phyloP scores from a whole-genome alignment of 23 red algal genomes.

The Gracilaria caudata region DNA sequence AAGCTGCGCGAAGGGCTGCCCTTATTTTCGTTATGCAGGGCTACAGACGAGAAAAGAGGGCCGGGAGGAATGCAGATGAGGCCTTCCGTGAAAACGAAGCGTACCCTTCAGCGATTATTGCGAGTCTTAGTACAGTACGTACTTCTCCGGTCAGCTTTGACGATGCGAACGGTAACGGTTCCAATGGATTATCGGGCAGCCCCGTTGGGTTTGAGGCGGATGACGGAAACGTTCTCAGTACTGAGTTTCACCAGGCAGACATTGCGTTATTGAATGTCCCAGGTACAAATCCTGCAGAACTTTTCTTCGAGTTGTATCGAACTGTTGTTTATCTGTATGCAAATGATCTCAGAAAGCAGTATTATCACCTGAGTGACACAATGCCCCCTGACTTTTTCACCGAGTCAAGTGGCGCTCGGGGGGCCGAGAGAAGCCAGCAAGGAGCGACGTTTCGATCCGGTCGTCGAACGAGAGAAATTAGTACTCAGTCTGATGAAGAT shows the following conservation, averaged over 20 bases:
- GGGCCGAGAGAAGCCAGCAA: not conserved
- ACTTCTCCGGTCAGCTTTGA: constrained; percentile 41
- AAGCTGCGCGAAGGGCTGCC: constrained; percentile 57
- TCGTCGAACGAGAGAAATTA: constrained; percentile 10
- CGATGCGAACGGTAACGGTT: constrained; percentile 29
- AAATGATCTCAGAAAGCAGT: constrained; percentile 45
- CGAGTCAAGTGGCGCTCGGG: not conserved
- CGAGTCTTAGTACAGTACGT: constrained; percentile 1
- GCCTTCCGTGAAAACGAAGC: constrained; percentile 27
- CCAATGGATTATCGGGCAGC: constrained; percentile 3
- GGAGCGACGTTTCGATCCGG: constrained; percentile 3
- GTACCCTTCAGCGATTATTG: constrained; percentile 22
- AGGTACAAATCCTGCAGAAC: constrained; percentile 39
- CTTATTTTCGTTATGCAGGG: constrained; percentile 59
- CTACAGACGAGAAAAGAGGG: constrained; percentile 40
- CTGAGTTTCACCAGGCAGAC: constrained; percentile 32
- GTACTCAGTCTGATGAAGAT: constrained; percentile 67
- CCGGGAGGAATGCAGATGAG: not conserved
- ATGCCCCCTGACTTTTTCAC: constrained; percentile 1
- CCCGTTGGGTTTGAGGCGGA: constrained; percentile 45
- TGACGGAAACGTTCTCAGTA: constrained; percentile 36
- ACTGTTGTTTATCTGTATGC: constrained; percentile 63
- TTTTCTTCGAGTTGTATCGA: constrained; percentile 69
- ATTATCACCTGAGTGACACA: not conserved
- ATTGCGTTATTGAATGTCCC: constrained; percentile 51